These are phyloP conservation scores for Tricholoma hemisulphureum DNA, from an alignment of 768 basidiomycete species.

Conservation along the genomic window DNA sequence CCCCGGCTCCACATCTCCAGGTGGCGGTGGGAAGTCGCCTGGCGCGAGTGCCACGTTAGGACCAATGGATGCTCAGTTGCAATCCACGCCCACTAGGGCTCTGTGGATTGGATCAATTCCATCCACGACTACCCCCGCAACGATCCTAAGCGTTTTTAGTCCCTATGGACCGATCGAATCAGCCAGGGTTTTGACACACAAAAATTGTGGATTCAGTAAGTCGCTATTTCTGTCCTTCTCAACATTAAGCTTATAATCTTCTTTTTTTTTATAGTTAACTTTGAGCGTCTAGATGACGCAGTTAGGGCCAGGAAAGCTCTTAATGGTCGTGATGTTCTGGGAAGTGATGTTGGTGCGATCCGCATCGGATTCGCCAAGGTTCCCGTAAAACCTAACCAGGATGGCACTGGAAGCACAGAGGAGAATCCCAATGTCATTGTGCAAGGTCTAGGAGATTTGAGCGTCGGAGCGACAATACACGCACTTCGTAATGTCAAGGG, in stretches of 20 bases:
- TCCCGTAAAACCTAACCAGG: constrained; percentile 83
- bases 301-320: constrained; percentile 93
- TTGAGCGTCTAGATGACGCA: constrained; percentile 95
- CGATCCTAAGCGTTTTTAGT: constrained; percentile 93
- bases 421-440: constrained; percentile 66
- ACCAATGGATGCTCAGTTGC: constrained; percentile 81
- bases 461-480: constrained; percentile 85
- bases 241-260: constrained; percentile 11
- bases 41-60: constrained; percentile 54
- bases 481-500: constrained; percentile 87
- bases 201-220: constrained; percentile 91
- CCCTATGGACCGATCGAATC: constrained; percentile 98
- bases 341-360: constrained; percentile 94
- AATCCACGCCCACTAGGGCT: constrained; percentile 90
- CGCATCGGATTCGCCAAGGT: constrained; percentile 97
- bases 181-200: constrained; percentile 92
- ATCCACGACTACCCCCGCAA: constrained; percentile 90
- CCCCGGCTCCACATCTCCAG: constrained; percentile 65
- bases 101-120: constrained; percentile 99
- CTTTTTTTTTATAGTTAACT: constrained; percentile 74
- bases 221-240: constrained; percentile 19
- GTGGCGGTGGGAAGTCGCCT: constrained; percentile 43
- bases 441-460: constrained; percentile 81
- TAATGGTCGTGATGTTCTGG: constrained; percentile 93
- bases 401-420: constrained; percentile 56